phyloP scores from a whole-genome alignment of 2,329 filamentous ascomycete species.

The Colletotrichum sidae region DNA sequence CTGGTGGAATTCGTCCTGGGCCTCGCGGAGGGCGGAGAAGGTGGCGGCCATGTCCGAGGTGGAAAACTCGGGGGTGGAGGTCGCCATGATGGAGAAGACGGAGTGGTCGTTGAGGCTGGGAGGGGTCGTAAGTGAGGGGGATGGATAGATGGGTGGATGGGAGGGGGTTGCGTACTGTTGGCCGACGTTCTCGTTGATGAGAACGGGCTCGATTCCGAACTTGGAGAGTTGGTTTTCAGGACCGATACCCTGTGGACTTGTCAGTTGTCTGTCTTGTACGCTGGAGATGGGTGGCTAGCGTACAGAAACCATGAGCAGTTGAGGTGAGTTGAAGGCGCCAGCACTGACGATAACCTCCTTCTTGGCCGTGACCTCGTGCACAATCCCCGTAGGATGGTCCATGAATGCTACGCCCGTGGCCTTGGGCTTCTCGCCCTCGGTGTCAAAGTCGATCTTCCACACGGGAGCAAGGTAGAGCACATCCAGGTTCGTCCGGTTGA shows the following conservation, averaged over 20 bases:
- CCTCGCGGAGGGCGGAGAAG: conserved; percentile 37
- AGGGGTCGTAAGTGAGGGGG: background rate
- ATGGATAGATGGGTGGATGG: background rate
- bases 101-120: conserved; percentile 43
- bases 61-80: conserved; percentile 40
- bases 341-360: conserved; percentile 37
- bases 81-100: conserved; percentile 44
- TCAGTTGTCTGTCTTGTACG: conserved; percentile 6
- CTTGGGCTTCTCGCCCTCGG: conserved; percentile 36
- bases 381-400: conserved; percentile 40
- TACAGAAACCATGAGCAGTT: conserved; percentile 38
- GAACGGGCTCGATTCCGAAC: conserved; percentile 40
- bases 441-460: conserved; percentile 37
- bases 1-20: conserved; percentile 41
- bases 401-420: conserved; percentile 42
- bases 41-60: conserved; percentile 40
- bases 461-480: conserved; percentile 42
- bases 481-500: conserved; percentile 40
- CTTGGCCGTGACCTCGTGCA: conserved; percentile 35
- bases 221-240: conserved; percentile 37
- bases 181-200: conserved; percentile 42
- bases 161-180: conserved; percentile 38
- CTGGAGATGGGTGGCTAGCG: background rate
- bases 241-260: conserved; percentile 36
- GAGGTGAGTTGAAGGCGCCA: conserved; percentile 37